phyloP scores from a whole-genome alignment of 1,139 yeast genomes.

The Saccharomyces hybrid region DNA sequence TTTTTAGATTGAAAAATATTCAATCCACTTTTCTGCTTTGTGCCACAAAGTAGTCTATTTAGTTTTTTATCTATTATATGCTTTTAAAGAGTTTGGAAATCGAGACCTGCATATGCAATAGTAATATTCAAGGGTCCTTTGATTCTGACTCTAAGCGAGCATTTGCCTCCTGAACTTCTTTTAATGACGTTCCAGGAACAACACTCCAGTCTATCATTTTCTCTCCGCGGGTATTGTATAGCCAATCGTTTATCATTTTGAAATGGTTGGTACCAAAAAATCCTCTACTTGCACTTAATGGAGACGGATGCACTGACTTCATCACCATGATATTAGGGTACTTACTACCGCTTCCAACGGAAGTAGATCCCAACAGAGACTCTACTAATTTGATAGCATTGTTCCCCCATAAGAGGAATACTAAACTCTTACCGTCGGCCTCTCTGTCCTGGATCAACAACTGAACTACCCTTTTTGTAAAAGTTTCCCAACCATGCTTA shows the following conservation, averaged over 20 bases:
- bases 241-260: conserved; percentile 66
- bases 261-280: conserved; percentile 73
- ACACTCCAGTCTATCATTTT: conserved; percentile 60
- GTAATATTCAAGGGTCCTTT: background rate
- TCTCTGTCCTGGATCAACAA: conserved; percentile 39
- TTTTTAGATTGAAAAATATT: background rate
- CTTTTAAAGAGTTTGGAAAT: background rate
- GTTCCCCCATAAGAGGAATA: conserved; percentile 87
- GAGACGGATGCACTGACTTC: conserved; percentile 87
- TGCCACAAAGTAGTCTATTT: background rate
- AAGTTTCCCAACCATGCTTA: conserved; percentile 85
- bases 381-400: conserved; percentile 78
- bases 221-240: conserved; percentile 32
- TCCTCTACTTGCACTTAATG: conserved; percentile 81
- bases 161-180: conserved; percentile 20
- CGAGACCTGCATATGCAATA: background rate
- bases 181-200: conserved; percentile 20
- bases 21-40: background rate
- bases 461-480: conserved; percentile 66
- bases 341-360: conserved; percentile 11
- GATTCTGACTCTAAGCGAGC: background rate
- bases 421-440: conserved; percentile 45
- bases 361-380: conserved; percentile 34
- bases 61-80: background rate
- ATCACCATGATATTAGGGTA: conserved; percentile 46